Conservation (phyloP, 139 green algal genomes). For the Parachlorella kessleri region DNA sequence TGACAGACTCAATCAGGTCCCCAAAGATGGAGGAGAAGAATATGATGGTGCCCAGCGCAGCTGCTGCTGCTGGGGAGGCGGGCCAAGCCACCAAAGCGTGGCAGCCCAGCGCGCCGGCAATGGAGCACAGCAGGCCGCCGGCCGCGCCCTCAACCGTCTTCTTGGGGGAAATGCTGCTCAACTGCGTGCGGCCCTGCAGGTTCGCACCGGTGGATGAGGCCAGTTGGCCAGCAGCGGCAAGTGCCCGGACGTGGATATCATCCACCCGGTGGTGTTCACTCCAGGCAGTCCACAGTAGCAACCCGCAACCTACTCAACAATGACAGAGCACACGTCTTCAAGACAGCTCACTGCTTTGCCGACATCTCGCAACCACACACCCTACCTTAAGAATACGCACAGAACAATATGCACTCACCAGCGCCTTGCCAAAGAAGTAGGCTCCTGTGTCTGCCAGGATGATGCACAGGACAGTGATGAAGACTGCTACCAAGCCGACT, state of each 20-base stretch:
- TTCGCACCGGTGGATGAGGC: too few relatives aligned
- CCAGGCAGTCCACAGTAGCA: too few relatives aligned
- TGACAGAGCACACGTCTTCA: too few relatives aligned
- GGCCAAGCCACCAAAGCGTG: constrained; percentile 48
- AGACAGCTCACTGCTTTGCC: too few relatives aligned
- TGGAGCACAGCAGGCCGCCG: constrained; percentile 69
- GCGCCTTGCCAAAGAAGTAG: constrained; percentile 81
- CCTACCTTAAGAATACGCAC: too few relatives aligned
- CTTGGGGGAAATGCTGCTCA: constrained; percentile 89
- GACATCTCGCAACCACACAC: too few relatives aligned
- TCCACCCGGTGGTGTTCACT: too few relatives aligned
- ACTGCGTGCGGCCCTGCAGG: constrained; percentile 6
- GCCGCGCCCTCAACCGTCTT: constrained; percentile 94
- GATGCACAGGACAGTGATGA: constrained; percentile 78
- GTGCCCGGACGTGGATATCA: too few relatives aligned
- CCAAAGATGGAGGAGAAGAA: constrained; percentile 92
- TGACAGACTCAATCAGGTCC: constrained; percentile 97
- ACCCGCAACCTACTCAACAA: too few relatives aligned
- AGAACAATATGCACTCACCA: too few relatives aligned
- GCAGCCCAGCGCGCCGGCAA: constrained; percentile 56
- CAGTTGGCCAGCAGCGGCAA: too few relatives aligned
- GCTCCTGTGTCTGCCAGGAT: constrained; percentile 90
- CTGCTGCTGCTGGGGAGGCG: constrained; percentile 16
- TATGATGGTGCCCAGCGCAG: constrained; percentile 55
- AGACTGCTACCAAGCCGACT: constrained; percentile 82